A percentile compares a stretch with the other conserved stretches of the same genome.
Conservation (phyloP, 1,284 basidiomycete genomes). For the Agaricales sp. region DNA sequence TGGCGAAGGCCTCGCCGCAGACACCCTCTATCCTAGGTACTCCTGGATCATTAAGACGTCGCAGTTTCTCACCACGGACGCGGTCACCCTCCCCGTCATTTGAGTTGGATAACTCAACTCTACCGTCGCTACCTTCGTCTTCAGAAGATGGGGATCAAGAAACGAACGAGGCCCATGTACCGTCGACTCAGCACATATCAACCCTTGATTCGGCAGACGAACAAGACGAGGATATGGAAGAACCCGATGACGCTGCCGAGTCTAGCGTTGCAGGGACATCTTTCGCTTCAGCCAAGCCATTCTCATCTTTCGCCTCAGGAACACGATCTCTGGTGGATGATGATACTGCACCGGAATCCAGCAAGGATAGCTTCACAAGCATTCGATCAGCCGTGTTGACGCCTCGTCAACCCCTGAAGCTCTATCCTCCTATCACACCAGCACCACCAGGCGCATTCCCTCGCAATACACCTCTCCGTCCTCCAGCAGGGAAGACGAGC, state of each 20-base stretch:
- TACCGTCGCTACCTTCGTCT: neutral
- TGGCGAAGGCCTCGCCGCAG: neutral
- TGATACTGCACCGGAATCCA: too few species aligned
- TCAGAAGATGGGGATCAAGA: neutral
- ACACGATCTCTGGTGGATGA: too few species aligned
- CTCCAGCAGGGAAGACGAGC: neutral
- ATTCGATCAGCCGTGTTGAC: neutral
- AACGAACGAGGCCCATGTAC: neutral
- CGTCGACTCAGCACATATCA: neutral
- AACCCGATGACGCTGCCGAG: too few species aligned
- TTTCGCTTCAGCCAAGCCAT: too few species aligned
- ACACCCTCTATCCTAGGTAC: neutral
- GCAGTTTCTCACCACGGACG: neutral
- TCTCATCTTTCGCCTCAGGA: too few species aligned
- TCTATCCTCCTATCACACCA: neutral
- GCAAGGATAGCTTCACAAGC: neutral
- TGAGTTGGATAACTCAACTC: neutral
- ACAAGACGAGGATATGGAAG: too few species aligned
- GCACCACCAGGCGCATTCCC: neutral
- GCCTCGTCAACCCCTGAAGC: neutral
- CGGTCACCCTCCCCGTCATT: neutral
- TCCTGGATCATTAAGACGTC: neutral
- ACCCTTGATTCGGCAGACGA: too few species aligned
- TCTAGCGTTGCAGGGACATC: too few species aligned
- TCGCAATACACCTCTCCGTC: neutral